Conservation (phyloP, 805 yeast species). For the Wickerhamomyces ciferrii region DNA sequence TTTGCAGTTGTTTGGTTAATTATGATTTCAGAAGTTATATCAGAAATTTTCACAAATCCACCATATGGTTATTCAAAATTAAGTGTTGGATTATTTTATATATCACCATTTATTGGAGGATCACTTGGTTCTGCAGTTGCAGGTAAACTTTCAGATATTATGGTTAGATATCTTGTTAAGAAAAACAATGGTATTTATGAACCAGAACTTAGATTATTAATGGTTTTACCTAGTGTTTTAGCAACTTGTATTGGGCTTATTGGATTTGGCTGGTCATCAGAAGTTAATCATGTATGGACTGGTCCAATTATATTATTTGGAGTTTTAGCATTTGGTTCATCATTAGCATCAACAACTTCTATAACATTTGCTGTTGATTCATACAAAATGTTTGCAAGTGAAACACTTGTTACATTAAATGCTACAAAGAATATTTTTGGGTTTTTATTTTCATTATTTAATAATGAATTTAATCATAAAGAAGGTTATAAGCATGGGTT, state of each 20-base stretch:
- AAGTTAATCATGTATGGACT: slow-evolving; percentile 42
- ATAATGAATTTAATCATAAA: slow-evolving; percentile 36
- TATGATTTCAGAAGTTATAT: slow-evolving; percentile 51
- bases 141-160: slow-evolving; percentile 43
- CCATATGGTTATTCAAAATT: slow-evolving; percentile 38
- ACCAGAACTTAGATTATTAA: slow-evolving; percentile 54
- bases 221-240: slow-evolving; percentile 45
- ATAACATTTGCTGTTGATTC: slow-evolving; percentile 56
- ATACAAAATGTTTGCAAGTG: slow-evolving; percentile 52
- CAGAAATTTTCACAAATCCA: slow-evolving; percentile 38
- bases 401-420: slow-evolving; percentile 52
- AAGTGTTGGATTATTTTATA: slow-evolving; percentile 47
- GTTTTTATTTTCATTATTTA: slow-evolving; percentile 51
- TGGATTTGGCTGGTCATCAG: slow-evolving; percentile 61
- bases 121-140: slow-evolving; percentile 49
- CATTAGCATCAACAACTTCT: slow-evolving; percentile 56
- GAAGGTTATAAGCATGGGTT: slow-evolving; percentile 42
- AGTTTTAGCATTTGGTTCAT: slow-evolving; percentile 52
- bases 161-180: slow-evolving; percentile 39
- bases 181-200: slow-evolving; percentile 52
- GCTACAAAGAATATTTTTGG: slow-evolving; percentile 50
- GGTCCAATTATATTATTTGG: slow-evolving; percentile 56
- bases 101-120: slow-evolving; percentile 55
- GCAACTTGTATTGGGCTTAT: slow-evolving; percentile 44
- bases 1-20: slow-evolving; percentile 62